phyloP scores from a whole-genome alignment of 208 protist species.

The Leishmania gerbilli region DNA sequence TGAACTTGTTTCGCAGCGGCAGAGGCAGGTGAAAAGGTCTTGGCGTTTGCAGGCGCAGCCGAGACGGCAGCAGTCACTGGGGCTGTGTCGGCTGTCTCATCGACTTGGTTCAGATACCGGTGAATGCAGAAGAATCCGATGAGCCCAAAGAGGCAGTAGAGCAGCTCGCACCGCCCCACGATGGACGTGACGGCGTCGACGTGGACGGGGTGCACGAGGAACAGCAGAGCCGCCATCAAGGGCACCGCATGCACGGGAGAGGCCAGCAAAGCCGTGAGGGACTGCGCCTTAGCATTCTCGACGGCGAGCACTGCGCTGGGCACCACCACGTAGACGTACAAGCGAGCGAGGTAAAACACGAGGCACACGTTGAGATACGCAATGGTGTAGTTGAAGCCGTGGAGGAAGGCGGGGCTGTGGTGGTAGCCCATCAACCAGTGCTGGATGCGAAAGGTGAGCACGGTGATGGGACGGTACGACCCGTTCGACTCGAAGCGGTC shows the following conservation, averaged over 20 bases:
- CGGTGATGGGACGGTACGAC: conserved; percentile 63
- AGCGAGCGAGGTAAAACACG: conserved; percentile 48
- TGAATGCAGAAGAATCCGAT: conserved; percentile 46
- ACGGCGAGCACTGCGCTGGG: neutral
- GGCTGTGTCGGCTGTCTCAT: neutral
- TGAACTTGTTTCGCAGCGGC: neutral
- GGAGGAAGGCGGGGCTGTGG: conserved; percentile 39
- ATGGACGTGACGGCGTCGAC: conserved; percentile 86
- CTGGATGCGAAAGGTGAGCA: conserved; percentile 69
- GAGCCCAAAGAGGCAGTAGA: conserved; percentile 72
- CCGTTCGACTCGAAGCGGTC: conserved; percentile 41
- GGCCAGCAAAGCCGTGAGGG: conserved; percentile 15
- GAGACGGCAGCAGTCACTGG: neutral
- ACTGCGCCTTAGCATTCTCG: neutral
- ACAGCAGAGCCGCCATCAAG: conserved; percentile 53
- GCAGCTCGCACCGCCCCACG: conserved; percentile 78
- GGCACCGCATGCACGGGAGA: conserved; percentile 31
- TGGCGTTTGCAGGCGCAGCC: neutral
- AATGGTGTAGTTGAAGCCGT: conserved; percentile 45
- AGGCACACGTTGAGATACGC: conserved; percentile 49
- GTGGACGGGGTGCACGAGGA: conserved; percentile 85
- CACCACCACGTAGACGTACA: conserved; percentile 32
- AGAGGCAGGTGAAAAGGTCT: neutral
- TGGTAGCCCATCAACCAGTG: conserved; percentile 61
- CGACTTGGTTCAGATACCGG: conserved; percentile 27